A percentile compares a stretch with the other conserved stretches of the same genome.
Evolutionary conservation across 768 basidiomycete species (phyloP).

Genomic region (Suillus americanus): DNA sequence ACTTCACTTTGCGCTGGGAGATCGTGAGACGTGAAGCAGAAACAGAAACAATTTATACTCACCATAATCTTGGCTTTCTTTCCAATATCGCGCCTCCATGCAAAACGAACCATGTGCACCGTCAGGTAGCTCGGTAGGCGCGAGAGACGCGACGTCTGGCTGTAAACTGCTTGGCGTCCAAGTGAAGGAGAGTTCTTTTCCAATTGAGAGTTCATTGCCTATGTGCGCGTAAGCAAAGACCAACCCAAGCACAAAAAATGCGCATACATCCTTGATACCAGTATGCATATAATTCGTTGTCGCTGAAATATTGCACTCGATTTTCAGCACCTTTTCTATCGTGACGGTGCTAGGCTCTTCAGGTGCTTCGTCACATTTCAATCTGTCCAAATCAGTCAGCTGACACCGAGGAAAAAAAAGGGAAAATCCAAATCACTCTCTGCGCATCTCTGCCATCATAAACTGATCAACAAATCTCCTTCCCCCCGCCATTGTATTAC

Average conservation of each 20-base stretch:
- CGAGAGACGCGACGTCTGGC: conserved; percentile 75
- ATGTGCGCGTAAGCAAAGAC: conserved; percentile 8
- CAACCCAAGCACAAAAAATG: conserved; percentile 8
- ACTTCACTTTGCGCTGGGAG: conserved; percentile 83
- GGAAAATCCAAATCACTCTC: conserved; percentile 46
- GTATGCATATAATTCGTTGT: conserved; percentile 86
- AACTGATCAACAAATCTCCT: conserved; percentile 78
- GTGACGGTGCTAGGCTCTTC: conserved; percentile 69
- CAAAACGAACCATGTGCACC: conserved; percentile 95
- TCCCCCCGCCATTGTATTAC: conserved; percentile 26
- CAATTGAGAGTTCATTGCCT: conserved; percentile 87
- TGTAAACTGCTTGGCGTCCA: conserved; percentile 80
- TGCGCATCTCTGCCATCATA: conserved; percentile 74
- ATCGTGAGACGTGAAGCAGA: background rate
- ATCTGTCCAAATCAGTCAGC: conserved; percentile 42
- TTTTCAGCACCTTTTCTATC: conserved; percentile 77
- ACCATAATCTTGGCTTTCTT: conserved; percentile 99
- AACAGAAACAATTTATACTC: conserved; percentile 10
- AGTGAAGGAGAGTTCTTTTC: conserved; percentile 82
- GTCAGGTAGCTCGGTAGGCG: conserved; percentile 84
- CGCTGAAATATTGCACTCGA: conserved; percentile 89
- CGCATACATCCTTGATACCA: conserved; percentile 77
- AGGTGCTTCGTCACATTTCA: conserved; percentile 79
- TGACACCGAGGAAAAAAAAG: background rate
- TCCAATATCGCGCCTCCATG: conserved; percentile 86